phyloP scores from a whole-genome alignment of 768 basidiomycete genomes.

The Tricholoma sp. region DNA sequence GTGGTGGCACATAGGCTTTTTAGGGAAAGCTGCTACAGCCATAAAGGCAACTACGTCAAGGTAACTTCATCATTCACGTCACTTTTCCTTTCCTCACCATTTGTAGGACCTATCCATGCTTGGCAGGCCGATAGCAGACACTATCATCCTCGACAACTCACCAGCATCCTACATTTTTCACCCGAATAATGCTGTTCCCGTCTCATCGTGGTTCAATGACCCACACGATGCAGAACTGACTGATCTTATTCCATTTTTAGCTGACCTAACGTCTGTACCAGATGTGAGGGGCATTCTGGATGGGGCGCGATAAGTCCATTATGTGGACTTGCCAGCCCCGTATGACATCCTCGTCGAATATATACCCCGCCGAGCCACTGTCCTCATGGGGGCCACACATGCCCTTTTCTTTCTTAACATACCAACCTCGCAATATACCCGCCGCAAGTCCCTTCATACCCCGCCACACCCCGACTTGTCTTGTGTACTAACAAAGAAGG shows the following conservation, averaged over 20 bases:
- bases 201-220: conserved; percentile 99
- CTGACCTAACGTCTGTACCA: conserved; percentile 76
- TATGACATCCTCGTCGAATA: background rate
- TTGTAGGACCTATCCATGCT: conserved; percentile 90
- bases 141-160: conserved; percentile 98
- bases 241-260: conserved; percentile 89
- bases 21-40: conserved; percentile 97
- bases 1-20: conserved; percentile 93
- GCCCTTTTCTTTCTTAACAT: background rate
- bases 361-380: background rate
- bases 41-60: conserved; percentile 99
- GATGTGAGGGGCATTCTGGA: conserved; percentile 92
- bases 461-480: conserved; percentile 7
- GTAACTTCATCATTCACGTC: conserved; percentile 34
- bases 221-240: conserved; percentile 97
- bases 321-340: background rate
- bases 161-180: conserved; percentile 99
- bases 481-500: background rate
- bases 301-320: conserved; percentile 53
- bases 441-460: conserved; percentile 10
- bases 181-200: conserved; percentile 96
- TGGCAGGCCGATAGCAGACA: conserved; percentile 87
- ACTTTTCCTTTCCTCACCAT: background rate
- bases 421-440: conserved; percentile 8
- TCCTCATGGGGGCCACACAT: background rate